phyloP scores from a whole-genome alignment of 2,329 filamentous ascomycete genomes.

The Pseudogymnoascus sp. region DNA sequence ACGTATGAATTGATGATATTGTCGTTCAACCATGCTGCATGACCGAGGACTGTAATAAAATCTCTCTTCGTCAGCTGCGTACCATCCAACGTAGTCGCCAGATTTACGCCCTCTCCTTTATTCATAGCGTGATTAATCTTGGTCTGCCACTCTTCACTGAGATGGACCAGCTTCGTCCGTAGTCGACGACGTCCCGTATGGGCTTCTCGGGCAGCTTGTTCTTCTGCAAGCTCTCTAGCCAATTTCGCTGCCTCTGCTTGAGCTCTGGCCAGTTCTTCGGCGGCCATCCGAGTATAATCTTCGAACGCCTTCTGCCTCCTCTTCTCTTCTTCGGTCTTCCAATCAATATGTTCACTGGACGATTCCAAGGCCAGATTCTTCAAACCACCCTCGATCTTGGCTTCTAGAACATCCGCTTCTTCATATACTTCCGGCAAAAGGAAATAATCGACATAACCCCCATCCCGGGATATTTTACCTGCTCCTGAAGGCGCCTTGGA shows the following conservation, averaged over 20 bases:
- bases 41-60: background rate
- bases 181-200: conserved; percentile 4
- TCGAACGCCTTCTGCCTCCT: background rate
- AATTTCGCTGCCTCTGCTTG: background rate
- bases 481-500: background rate
- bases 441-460: background rate
- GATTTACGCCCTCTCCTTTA: background rate
- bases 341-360: background rate
- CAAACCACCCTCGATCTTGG: background rate
- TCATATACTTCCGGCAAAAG: background rate
- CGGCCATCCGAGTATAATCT: background rate
- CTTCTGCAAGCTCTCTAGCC: background rate
- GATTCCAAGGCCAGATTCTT: conserved; percentile 1
- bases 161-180: conserved; percentile 1
- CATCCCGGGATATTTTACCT: background rate
- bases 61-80: background rate
- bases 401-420: background rate
- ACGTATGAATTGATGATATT: conserved; percentile 64
- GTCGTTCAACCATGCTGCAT: conserved; percentile 56
- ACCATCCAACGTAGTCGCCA: background rate
- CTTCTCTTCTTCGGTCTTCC: background rate
- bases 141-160: background rate
- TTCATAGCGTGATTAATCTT: background rate
- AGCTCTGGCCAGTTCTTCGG: background rate
- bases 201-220: background rate